Evolutionary conservation across 1,139 yeast species (phyloP).

Genomic region (Yamadazyma atlantica): DNA sequence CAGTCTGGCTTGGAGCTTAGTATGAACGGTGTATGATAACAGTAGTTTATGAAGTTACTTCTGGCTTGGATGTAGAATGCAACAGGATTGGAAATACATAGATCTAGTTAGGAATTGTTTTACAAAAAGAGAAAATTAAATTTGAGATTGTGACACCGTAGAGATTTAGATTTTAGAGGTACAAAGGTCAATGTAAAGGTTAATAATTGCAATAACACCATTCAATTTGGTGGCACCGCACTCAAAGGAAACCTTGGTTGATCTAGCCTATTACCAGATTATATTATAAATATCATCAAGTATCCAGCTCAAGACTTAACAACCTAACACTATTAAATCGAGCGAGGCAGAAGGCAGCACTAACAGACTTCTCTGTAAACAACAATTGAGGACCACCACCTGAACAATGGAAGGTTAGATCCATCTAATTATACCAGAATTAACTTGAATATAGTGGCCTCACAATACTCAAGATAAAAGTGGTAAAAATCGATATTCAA

Average conservation of each 20-base stretch:
- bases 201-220: conserved; percentile 74
- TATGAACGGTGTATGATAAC: no score
- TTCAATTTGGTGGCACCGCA: conserved; percentile 61
- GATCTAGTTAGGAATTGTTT: no score
- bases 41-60: background rate
- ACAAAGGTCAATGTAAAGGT: conserved; percentile 57
- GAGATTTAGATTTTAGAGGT: no score
- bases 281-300: conserved; percentile 1
- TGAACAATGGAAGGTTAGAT: no score
- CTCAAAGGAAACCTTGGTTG: conserved; percentile 64
- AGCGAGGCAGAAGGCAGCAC: conserved; percentile 73
- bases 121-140: no score
- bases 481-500: conserved; percentile 25
- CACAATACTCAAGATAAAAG: conserved; percentile 12
- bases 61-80: no score
- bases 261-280: conserved; percentile 56
- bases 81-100: no score
- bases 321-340: conserved; percentile 27
- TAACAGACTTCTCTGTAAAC: no score
- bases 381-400: no score
- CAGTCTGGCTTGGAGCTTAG: no score
- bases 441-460: conserved; percentile 18
- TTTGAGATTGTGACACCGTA: no score
- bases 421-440: background rate
- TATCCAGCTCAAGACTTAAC: conserved; percentile 61